Percentiles rank a stretch among this genome's conserved stretches.
Conservation (phyloP, 169 alveolate species). For the Cryptosporidium viatorum region DNA sequence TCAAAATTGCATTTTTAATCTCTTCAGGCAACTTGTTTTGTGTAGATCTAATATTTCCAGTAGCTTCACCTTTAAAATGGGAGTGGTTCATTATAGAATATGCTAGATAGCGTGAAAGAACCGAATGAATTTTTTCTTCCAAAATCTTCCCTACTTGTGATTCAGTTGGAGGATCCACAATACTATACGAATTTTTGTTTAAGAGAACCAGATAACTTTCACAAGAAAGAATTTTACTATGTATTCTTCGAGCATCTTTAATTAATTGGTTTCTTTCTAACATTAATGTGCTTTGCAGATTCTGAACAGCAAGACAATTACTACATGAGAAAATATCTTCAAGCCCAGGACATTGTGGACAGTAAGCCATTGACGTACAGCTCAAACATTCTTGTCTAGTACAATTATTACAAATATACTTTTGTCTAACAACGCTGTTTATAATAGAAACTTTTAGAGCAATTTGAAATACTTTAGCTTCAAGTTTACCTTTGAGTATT, state of each 20-base stretch:
- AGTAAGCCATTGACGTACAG: constrained; percentile 25
- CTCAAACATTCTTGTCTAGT: constrained; percentile 16
- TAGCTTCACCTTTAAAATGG: background rate
- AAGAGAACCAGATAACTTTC: constrained; percentile 21
- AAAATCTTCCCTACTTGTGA: background rate
- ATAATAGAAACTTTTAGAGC: background rate
- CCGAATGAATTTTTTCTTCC: background rate
- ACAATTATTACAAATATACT: constrained; percentile 3
- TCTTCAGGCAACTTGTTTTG: background rate
- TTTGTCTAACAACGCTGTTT: constrained; percentile 1
- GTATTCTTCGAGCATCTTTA: background rate
- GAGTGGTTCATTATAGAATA: background rate
- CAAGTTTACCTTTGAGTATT: constrained; percentile 2
- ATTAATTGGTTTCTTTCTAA: constrained; percentile 9
- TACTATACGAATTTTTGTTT: background rate
- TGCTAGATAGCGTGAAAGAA: background rate
- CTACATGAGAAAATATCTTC: constrained; percentile 39
- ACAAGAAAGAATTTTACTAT: constrained; percentile 5
- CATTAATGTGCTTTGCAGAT: background rate
- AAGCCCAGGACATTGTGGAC: constrained; percentile 41
- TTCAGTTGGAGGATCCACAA: background rate
- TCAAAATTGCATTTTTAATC: constrained; percentile 16
- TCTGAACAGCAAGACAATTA: constrained; percentile 30
- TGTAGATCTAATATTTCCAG: background rate
- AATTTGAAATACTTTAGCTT: background rate